A percentile compares a stretch with the other conserved stretches of the same genome.
phyloP scores from a whole-genome alignment of 441 rosid genomes.

The Populus tomentosa region DNA sequence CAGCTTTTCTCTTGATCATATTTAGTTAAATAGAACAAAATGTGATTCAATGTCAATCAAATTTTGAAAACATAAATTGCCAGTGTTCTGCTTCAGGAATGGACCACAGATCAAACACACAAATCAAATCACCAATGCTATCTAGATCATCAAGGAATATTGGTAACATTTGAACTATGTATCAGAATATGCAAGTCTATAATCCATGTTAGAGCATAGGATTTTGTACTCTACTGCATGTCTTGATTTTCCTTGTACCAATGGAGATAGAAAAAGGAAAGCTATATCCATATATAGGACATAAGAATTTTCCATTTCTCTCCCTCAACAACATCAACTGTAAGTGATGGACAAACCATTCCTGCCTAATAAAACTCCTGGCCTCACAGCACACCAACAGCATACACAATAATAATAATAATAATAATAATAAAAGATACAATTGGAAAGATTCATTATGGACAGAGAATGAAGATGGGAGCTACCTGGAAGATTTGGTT shows the following conservation, averaged over 20 bases:
- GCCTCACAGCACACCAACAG: not conserved
- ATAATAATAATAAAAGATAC: too few species aligned
- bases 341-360: not conserved
- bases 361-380: not conserved
- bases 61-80: not conserved
- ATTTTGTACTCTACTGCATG: not conserved
- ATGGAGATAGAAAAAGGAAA: not conserved
- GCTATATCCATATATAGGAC: not conserved
- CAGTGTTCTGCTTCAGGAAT: not conserved
- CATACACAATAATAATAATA: not conserved
- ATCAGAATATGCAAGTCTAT: not conserved
- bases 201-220: not conserved
- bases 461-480: too few species aligned
- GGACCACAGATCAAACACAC: not conserved
- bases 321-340: not conserved
- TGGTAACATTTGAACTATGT: not conserved
- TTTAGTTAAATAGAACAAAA: not conserved
- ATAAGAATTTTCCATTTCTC: not conserved
- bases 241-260: not conserved
- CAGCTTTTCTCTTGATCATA: not conserved
- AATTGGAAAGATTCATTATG: too few species aligned
- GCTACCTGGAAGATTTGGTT: conserved; percentile 75
- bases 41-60: not conserved
- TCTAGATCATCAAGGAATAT: not conserved
- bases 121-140: not conserved